Evolutionary conservation across 2,329 filamentous ascomycete genomes (phyloP).

Genomic region (Fusarium fujikuroi): DNA sequence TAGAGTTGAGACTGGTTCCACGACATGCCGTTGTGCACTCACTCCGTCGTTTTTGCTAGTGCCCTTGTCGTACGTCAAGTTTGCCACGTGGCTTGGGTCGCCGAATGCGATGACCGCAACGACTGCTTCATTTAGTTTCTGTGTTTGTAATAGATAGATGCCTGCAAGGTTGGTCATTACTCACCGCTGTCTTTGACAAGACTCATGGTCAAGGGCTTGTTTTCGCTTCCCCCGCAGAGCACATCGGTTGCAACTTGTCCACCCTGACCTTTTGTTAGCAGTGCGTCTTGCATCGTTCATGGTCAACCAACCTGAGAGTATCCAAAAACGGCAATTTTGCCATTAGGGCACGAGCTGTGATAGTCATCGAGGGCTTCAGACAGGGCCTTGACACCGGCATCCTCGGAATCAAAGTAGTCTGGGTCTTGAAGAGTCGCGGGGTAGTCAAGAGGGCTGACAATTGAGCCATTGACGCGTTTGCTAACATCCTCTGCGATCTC

Average conservation of each 20-base stretch:
- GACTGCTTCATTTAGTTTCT: constrained; percentile 46
- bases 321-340: constrained; percentile 55
- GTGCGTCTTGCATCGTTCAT: not conserved
- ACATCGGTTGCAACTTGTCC: constrained; percentile 53
- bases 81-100: constrained; percentile 54
- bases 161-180: constrained; percentile 36
- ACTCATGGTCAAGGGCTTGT: constrained; percentile 40
- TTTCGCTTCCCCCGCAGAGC: constrained; percentile 50
- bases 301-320: constrained; percentile 52
- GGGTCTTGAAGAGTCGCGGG: constrained; percentile 50
- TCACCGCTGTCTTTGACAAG: constrained; percentile 50
- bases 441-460: constrained; percentile 51
- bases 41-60: constrained; percentile 53
- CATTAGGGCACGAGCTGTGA: constrained; percentile 50
- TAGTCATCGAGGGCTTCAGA: constrained; percentile 48
- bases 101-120: constrained; percentile 55
- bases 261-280: constrained; percentile 43
- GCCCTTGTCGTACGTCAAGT: constrained; percentile 51
- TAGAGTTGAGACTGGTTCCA: constrained; percentile 12
- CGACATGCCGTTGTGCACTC: constrained; percentile 31
- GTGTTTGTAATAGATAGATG: not conserved
- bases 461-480: constrained; percentile 48
- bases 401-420: constrained; percentile 50
- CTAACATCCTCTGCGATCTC: constrained; percentile 49
- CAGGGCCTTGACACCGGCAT: constrained; percentile 48